Conservation (phyloP, 306 rosid species). For the Phaseolus lunatus region DNA sequence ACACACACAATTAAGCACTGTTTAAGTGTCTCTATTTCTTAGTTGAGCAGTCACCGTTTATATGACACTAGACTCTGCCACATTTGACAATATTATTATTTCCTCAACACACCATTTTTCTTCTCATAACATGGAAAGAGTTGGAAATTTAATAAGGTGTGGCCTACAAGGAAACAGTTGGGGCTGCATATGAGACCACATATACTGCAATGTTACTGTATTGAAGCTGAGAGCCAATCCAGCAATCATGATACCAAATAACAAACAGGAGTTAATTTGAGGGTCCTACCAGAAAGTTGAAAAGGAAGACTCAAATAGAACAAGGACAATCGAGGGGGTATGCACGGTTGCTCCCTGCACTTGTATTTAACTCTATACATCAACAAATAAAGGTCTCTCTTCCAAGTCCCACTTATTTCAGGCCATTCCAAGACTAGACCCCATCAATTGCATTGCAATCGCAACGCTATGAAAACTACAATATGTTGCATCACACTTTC, state of each 20-base stretch:
- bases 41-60: constrained; percentile 10
- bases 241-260: constrained; percentile 38
- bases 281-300: constrained; percentile 42
- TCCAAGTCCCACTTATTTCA: constrained; percentile 32
- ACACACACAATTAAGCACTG: not conserved
- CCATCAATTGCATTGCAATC: constrained; percentile 3
- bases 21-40: not conserved
- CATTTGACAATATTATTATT: constrained; percentile 1
- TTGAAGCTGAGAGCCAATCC: constrained; percentile 26
- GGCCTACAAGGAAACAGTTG: constrained; percentile 20
- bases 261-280: constrained; percentile 15
- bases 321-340: not conserved
- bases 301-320: constrained; percentile 24
- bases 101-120: constrained; percentile 5
- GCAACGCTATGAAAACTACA: constrained; percentile 35
- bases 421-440: constrained; percentile 32
- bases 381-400: constrained; percentile 24
- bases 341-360: not conserved
- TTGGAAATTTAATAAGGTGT: constrained; percentile 33
- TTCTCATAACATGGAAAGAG: constrained; percentile 30
- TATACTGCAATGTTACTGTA: not conserved
- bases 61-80: not conserved
- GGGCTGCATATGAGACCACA: not conserved
- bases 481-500: constrained; percentile 41
- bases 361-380: not conserved